A percentile compares a stretch with the other conserved stretches of the same genome.
Evolutionary conservation across 331 rosid species (phyloP).

Genomic region (Arachis monticola): DNA sequence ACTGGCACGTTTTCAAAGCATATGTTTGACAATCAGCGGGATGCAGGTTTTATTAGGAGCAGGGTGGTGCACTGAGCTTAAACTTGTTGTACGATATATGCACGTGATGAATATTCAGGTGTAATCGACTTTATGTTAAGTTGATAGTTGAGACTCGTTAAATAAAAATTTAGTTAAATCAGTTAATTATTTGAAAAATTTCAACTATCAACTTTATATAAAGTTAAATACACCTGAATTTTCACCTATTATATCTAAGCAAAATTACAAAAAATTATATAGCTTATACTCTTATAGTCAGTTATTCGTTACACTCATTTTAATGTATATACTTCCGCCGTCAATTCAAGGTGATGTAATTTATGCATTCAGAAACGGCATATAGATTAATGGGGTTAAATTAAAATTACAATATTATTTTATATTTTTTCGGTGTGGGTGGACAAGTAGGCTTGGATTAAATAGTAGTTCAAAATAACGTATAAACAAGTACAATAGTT

Average conservation of each 20-base stretch:
- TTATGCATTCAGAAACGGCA: conserved; percentile 31
- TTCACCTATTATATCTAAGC: not conserved
- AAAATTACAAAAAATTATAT: no score
- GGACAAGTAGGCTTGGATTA: conserved; percentile 20
- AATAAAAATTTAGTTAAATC: no score
- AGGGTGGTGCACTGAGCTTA: not conserved
- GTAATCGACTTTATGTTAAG: no score
- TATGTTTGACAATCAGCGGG: not conserved
- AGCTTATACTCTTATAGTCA: not conserved
- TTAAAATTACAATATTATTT: not conserved
- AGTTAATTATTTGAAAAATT: no score
- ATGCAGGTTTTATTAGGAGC: not conserved
- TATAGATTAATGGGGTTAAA: not conserved
- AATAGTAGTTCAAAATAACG: not conserved
- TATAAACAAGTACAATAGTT: not conserved
- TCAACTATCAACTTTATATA: no score
- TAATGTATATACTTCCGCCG: not conserved
- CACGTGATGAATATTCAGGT: no score
- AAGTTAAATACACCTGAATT: no score
- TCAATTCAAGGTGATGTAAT: not conserved
- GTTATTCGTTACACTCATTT: not conserved
- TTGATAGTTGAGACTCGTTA: no score
- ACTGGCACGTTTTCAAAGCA: not conserved
- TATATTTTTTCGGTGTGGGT: not conserved
- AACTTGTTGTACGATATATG: not conserved